Conservation (phyloP, 176 grass and related monocot genomes). For the Carex parvula region DNA sequence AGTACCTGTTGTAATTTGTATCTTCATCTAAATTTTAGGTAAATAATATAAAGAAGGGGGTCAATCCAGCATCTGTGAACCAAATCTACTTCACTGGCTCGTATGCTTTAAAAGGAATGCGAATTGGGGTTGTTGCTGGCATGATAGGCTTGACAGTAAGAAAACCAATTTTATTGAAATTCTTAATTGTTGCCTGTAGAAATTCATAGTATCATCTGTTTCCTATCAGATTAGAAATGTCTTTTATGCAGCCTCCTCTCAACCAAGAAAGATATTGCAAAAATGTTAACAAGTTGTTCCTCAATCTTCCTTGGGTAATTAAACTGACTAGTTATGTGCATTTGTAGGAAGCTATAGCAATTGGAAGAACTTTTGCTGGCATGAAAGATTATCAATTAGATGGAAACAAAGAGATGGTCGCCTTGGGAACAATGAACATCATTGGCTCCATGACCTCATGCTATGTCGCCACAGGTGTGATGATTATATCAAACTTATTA, state of each 20-base stretch:
- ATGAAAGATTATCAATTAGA: constrained; percentile 87
- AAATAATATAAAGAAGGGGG: constrained; percentile 57
- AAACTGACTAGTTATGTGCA: neutral
- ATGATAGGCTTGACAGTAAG: constrained; percentile 83
- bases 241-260: neutral
- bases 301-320: neutral
- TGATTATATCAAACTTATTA: neutral
- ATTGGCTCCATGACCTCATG: constrained; percentile 94
- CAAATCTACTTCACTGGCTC: constrained; percentile 74
- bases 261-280: neutral
- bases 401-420: constrained; percentile 99
- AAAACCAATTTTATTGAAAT: neutral
- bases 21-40: constrained; percentile 43
- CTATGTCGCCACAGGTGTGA: constrained; percentile 74
- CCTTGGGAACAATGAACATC: constrained; percentile 90
- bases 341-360: constrained; percentile 83
- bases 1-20: neutral
- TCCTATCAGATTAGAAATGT: neutral
- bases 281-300: neutral
- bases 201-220: neutral
- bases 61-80: constrained; percentile 79
- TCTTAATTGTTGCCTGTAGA: neutral
- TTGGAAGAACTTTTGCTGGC: constrained; percentile 96
- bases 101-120: constrained; percentile 77
- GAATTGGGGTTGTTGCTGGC: constrained; percentile 61